A percentile compares a stretch with the other conserved stretches of the same genome.
These are phyloP conservation scores for Aureobasidium zeae DNA, from an alignment of 2,329 filamentous ascomycete genomes.

Conservation along the genomic window DNA sequence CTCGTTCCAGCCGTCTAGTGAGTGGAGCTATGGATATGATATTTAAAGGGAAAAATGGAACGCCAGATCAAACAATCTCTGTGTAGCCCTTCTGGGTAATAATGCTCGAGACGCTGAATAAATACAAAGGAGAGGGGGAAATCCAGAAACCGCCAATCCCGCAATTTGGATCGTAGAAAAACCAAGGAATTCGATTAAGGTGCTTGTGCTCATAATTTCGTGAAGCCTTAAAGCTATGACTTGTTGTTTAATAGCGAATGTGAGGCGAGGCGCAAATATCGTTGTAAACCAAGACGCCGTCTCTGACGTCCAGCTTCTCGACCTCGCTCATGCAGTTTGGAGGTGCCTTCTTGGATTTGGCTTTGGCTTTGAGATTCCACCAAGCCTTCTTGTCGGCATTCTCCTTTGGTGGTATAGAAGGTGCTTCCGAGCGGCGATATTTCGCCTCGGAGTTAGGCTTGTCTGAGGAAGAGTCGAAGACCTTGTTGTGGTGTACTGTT, in stretches of 20 bases:
- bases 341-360: constrained; percentile 31
- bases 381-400: constrained; percentile 21
- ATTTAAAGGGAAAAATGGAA: too few relatives aligned
- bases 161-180: too few relatives aligned
- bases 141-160: too few relatives aligned
- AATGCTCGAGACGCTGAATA: too few relatives aligned
- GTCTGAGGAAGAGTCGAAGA: too few relatives aligned
- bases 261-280: constrained; percentile 26
- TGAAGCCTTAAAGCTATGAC: background rate
- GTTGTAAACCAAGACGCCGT: constrained; percentile 32
- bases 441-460: constrained; percentile 8
- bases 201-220: too few relatives aligned
- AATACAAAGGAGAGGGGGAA: too few relatives aligned
- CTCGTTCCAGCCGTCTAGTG: too few relatives aligned
- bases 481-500: constrained; percentile 21
- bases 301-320: constrained; percentile 33
- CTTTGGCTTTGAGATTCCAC: constrained; percentile 27
- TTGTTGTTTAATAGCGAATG: constrained; percentile 17
- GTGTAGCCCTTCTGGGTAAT: too few relatives aligned
- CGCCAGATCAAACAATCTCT: too few relatives aligned
- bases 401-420: constrained; percentile 17
- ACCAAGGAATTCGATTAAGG: too few relatives aligned
- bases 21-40: too few relatives aligned
- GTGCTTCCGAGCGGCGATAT: constrained; percentile 9
- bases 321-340: constrained; percentile 35